These are phyloP conservation scores for Domatiomyces globalis DNA, from an alignment of 2,329 filamentous ascomycete species.

Conservation along the genomic window DNA sequence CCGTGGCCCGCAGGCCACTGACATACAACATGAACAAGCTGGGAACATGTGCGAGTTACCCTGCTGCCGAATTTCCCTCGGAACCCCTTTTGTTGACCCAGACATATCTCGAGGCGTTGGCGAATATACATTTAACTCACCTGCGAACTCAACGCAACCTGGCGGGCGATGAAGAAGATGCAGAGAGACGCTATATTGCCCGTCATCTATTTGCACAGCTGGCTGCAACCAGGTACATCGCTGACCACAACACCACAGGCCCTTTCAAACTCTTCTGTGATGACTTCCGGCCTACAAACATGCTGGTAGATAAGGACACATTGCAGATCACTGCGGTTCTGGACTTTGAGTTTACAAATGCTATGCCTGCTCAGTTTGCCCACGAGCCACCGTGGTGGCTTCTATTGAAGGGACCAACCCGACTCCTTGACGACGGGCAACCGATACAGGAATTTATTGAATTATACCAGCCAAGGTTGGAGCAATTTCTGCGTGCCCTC, in stretches of 20 bases:
- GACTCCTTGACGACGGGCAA: too few species aligned
- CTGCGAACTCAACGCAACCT: constrained; percentile 21
- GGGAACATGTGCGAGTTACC: constrained; percentile 17
- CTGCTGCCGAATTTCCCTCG: constrained; percentile 11
- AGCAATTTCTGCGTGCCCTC: too few species aligned
- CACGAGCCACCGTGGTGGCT: constrained; percentile 19
- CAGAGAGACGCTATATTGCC: constrained; percentile 20
- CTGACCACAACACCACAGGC: constrained; percentile 12
- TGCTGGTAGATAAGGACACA: constrained; percentile 21
- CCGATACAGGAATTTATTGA: too few species aligned
- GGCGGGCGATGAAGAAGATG: constrained; percentile 17
- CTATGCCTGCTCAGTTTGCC: constrained; percentile 16
- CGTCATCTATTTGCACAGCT: constrained; percentile 18
- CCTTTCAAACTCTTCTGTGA: constrained; percentile 19
- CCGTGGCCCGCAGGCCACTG: too few species aligned
- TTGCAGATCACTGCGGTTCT: constrained; percentile 21
- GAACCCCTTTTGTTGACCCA: constrained; percentile 16
- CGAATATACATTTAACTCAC: constrained; percentile 19
- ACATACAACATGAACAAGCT: constrained; percentile 21
- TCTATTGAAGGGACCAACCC: too few species aligned
- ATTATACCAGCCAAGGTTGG: too few species aligned
- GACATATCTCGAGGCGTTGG: constrained; percentile 20
- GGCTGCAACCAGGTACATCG: constrained; percentile 3
- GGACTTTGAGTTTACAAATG: constrained; percentile 18
- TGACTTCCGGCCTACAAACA: constrained; percentile 16